phyloP scores from a whole-genome alignment of 73 alveolate species.

The Symbiodinium pilosum region DNA sequence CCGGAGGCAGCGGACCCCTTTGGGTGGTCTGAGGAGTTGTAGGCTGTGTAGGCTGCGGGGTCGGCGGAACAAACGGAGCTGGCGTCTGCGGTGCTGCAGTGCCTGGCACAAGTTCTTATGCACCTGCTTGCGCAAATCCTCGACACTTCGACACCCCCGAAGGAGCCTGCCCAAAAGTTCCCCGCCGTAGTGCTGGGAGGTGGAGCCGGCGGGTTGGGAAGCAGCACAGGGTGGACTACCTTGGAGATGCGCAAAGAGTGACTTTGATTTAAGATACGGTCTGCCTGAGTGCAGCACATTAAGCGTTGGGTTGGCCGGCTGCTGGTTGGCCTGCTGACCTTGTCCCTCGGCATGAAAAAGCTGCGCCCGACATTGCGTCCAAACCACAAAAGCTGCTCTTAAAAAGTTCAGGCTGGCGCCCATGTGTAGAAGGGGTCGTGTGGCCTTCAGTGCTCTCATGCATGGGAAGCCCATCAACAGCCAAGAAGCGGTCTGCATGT shows the following conservation, averaged over 20 bases:
- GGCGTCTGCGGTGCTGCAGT: no score
- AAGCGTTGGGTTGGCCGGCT: background rate
- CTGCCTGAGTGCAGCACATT: background rate
- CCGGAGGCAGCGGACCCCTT: conserved; percentile 1
- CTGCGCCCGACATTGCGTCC: no score
- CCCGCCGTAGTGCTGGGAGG: background rate
- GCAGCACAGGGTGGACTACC: conserved; percentile 7
- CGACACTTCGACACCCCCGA: no score
- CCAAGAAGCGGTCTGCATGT: no score
- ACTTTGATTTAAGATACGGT: background rate
- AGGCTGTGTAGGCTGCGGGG: no score
- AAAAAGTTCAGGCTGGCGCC: background rate
- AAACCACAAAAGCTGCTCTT: no score
- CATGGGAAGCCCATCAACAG: background rate
- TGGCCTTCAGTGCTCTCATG: background rate
- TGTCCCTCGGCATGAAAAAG: no score
- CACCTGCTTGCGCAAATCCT: no score
- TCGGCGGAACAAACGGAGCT: no score
- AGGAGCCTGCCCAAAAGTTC: no score
- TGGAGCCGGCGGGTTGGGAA: background rate
- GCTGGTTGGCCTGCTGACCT: background rate
- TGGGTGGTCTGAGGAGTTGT: background rate
- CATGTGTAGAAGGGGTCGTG: background rate
- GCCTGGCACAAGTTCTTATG: no score
- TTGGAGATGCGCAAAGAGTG: background rate